Evolutionary conservation across 2,329 filamentous ascomycete genomes (phyloP).

Genomic region (Helminthosporium solani): DNA sequence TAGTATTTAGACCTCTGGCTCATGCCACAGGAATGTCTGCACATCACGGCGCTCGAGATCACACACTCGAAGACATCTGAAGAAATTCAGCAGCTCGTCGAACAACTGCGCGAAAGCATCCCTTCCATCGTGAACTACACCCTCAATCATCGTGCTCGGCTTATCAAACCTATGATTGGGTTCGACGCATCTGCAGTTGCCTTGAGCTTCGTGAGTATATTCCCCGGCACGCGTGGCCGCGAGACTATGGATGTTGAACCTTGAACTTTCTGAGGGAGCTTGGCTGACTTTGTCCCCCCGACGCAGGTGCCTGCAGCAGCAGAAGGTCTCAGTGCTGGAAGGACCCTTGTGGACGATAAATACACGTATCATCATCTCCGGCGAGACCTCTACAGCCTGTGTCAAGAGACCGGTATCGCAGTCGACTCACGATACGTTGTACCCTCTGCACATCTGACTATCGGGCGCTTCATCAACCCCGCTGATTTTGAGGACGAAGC

Average conservation of each 20-base stretch:
- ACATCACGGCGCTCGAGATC: constrained; percentile 83
- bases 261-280: too few relatives aligned
- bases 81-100: constrained; percentile 66
- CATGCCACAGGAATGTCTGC: constrained; percentile 75
- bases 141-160: constrained; percentile 65
- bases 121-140: constrained; percentile 66
- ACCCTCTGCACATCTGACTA: constrained; percentile 84
- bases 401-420: constrained; percentile 62
- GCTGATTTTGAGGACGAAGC: constrained; percentile 53
- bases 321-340: constrained; percentile 47
- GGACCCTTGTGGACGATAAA: constrained; percentile 54
- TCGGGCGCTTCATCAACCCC: constrained; percentile 74
- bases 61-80: constrained; percentile 72
- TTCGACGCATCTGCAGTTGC: constrained; percentile 85
- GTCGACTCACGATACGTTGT: constrained; percentile 82
- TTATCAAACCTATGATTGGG: constrained; percentile 79
- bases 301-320: constrained; percentile 73
- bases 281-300: too few relatives aligned
- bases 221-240: too few relatives aligned
- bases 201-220: constrained; percentile 84
- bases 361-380: constrained; percentile 93
- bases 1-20: constrained; percentile 79
- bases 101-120: constrained; percentile 57
- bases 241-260: too few relatives aligned
- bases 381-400: constrained; percentile 69